phyloP scores from a whole-genome alignment of 2,329 filamentous ascomycete genomes.

The Lasiodiplodia sp. region DNA sequence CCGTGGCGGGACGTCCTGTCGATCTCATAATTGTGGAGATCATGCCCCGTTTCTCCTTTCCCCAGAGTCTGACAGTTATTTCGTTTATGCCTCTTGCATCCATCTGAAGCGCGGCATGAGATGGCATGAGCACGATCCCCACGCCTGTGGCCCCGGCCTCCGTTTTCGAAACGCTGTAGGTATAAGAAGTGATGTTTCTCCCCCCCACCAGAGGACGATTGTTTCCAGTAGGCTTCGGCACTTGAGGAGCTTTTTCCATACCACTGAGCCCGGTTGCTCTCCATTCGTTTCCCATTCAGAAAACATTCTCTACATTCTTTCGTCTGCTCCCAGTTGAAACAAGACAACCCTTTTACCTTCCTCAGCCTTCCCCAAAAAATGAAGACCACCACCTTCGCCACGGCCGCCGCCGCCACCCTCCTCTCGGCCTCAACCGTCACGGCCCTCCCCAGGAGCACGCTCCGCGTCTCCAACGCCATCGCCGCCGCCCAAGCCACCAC shows the following conservation, averaged over 20 bases:
- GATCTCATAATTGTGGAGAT: constrained; percentile 11
- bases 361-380: neutral
- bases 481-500: neutral
- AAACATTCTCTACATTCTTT: neutral
- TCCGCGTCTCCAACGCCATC: neutral
- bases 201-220: neutral
- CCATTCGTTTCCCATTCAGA: neutral
- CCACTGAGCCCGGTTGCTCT: constrained; percentile 16
- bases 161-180: neutral
- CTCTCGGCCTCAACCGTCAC: neutral
- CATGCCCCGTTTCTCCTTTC: neutral
- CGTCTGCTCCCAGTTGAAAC: neutral
- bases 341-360: neutral
- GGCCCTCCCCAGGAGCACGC: constrained; percentile 4
- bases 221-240: neutral
- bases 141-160: neutral
- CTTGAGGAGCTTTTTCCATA: neutral
- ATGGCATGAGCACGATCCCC: neutral
- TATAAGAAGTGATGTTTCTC: constrained; percentile 3
- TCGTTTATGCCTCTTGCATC: constrained; percentile 10
- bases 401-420: neutral
- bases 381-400: neutral
- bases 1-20: constrained; percentile 4
- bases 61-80: constrained; percentile 18
- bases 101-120: neutral